These are phyloP conservation scores for Agaricales sp. DNA, from an alignment of 1,284 basidiomycete genomes.

Conservation along the genomic window DNA sequence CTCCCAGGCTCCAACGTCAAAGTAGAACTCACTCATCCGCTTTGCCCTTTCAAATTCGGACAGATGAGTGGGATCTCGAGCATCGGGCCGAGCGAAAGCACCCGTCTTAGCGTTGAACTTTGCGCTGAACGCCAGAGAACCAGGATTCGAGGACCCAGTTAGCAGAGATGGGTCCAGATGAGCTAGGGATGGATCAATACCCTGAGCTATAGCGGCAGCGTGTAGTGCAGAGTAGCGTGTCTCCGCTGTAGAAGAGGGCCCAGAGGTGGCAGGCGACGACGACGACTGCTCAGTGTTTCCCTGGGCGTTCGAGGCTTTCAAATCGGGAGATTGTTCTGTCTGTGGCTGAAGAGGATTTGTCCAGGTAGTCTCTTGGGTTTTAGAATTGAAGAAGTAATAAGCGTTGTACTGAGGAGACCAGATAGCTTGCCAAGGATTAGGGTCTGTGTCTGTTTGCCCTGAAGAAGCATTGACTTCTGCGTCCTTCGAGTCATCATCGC, in stretches of 20 bases:
- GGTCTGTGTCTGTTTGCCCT: constrained; percentile 8
- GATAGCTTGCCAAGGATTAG: constrained; percentile 71
- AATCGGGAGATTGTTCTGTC: constrained; percentile 13
- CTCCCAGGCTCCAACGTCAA: constrained; percentile 81
- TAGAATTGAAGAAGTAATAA: constrained; percentile 83
- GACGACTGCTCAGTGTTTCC: constrained; percentile 9
- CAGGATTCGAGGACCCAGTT: constrained; percentile 28
- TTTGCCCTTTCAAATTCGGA: constrained; percentile 78
- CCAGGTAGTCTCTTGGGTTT: constrained; percentile 83
- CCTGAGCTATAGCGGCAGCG: constrained; percentile 57
- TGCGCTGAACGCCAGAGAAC: constrained; percentile 46
- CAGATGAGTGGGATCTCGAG: constrained; percentile 64
- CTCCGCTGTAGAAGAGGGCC: constrained; percentile 15
- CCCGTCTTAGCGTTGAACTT: constrained; percentile 84
- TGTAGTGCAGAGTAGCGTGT: constrained; percentile 38
- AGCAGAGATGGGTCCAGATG: constrained; percentile 70
- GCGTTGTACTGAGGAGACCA: constrained; percentile 74
- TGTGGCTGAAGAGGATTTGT: constrained; percentile 60
- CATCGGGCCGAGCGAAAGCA: constrained; percentile 57
- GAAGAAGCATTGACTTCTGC: constrained; percentile 9
- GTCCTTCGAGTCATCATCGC: not conserved
- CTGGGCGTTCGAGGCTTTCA: constrained; percentile 18
- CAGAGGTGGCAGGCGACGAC: constrained; percentile 16
- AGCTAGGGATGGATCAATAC: constrained; percentile 80
- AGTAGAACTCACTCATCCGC: constrained; percentile 83